Evolutionary conservation across 345 rosid species (phyloP), one percentile per base, ranked within the genome.

Genomic region (Eucalyptus dawsonii): DNA sequence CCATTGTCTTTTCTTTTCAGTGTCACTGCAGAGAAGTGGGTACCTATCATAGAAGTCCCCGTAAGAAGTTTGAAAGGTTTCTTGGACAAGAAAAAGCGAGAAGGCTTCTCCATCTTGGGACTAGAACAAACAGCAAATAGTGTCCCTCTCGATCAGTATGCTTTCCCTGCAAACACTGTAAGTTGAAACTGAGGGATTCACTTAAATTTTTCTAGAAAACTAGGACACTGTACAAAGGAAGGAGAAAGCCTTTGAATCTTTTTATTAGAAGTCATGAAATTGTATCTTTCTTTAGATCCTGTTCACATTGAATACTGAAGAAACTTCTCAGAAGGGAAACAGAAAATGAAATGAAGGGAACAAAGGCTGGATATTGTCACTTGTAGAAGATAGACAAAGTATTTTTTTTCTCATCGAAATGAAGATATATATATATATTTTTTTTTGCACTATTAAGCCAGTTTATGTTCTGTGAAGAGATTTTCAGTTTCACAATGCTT

Each of bases 11-110:
- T 53, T 22, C 89, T 93, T 76, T 94, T 85, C 93, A 96, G 99
- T 90, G 99, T 97, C 92, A 97, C 98, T 54, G 98, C 98, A 34
- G 99, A 97, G 93, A 97, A 95, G 93, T 97, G 99, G 99, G 97
- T 97, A 91, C 99, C 98, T 53, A 94, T 95, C 21, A 89, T 95
- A 58, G 98, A 97, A 95, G 98, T 97, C 88, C 99, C 98, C 1
- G 95, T 95, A 62, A 91, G 94, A 80, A 96, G 98, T 88, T 94
- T 97, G 92, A 96, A 94, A 91, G 91, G 92, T 22, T 97, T 94
- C 94, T 93, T 97, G 89, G 97, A 97, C 91, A 94, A 94, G 90
- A 97, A 97, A 94, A 97, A 95, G 92, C 92, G 93, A 83, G 95
- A 97, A 94, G 98, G 99, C 88, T 97, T 92, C 94, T 95, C 99